Evolutionary conservation across 1,284 basidiomycete species (phyloP).

Genomic region (Ustilago curta): DNA sequence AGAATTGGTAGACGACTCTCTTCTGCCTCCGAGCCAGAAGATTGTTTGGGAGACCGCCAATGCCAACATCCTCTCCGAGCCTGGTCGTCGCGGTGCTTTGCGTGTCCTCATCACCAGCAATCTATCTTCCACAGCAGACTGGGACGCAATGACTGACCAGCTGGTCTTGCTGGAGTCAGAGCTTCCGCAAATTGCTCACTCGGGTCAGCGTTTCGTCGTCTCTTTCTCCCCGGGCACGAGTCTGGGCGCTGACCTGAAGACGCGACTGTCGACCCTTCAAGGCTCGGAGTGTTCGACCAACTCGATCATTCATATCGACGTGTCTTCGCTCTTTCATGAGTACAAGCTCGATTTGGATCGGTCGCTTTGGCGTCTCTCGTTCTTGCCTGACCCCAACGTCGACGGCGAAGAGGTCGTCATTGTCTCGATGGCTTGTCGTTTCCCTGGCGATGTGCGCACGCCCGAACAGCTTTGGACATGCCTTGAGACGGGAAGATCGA

Average conservation of each 20-base stretch:
- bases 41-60: conserved; percentile 31
- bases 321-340: conserved; percentile 10
- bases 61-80: conserved; percentile 15
- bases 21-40: conserved; percentile 15
- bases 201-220: conserved; percentile 5
- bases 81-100: conserved; percentile 1
- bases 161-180: conserved; percentile 15
- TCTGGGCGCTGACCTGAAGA: conserved; percentile 27
- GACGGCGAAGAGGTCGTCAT: conserved; percentile 48
- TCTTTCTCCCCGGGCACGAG: conserved; percentile 31
- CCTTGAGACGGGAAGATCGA: conserved; percentile 41
- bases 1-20: conserved; percentile 12
- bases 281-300: neutral
- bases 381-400: conserved; percentile 11
- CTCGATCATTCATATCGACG: conserved; percentile 14
- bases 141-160: conserved; percentile 33
- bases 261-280: conserved; percentile 4
- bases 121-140: conserved; percentile 28
- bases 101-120: conserved; percentile 29
- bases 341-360: neutral
- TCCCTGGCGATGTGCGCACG: conserved; percentile 48
- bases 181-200: neutral
- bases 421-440: conserved; percentile 53
- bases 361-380: neutral
- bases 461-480: conserved; percentile 48